Base-by-base conservation (phyloP, 306 rosid species). In the Citrullus amarus region DNA sequence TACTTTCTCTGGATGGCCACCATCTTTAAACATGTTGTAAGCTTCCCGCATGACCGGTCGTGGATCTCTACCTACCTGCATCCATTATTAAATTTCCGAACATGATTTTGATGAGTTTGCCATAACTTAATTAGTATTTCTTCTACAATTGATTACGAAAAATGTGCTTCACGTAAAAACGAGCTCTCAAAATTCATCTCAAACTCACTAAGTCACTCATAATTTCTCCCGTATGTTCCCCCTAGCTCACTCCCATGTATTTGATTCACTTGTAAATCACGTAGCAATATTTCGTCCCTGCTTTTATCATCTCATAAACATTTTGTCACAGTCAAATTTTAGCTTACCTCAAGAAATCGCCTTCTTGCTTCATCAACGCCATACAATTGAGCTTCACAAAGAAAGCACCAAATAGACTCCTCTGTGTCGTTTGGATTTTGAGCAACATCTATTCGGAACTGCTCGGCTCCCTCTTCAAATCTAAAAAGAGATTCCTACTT, bases 381-480 rank as follows among this genome's bases (percentile, higher is more conserved):
- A 85, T 83, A 90, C 55, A 89, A 84, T 70, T 88, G 96, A 84
- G 98, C 95, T 87, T 92, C 97, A 81, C 97, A 94, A 38, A 94
- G 88, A 88, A 87, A 94, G 80, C 96, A 94, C 96, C 97, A 94
- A 70, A 92, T 94, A 71, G 98, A 92, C 82, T 92, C 98, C 79
- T 92, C 98, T 0, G 95, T 94, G 57, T 94, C 97, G 82, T 92
- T 94, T 50, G 98, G 97, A 81, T 90, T 94, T 68, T 90, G 98
- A 3, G 97, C 97, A 81, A 90, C 93, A 80, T 94, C 98, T 86
- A 94, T 79, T 59, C 96, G 89, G 77, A 94, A 94, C 87, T 94
- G 98, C 84, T 90, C 92, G 53, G 97, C 97, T 75, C 95, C 98
- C 79, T 92, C 97, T 81, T 87, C 93, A 82, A 90, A 89, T 81